phyloP scores from a whole-genome alignment of 306 rosid genomes.

The Malus domestica region ASM211411v1 NC_041799.1:40892501-40893000 shows the following conservation, averaged over 20 bases:
- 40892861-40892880: slow-evolving; percentile 72
- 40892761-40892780: slow-evolving; percentile 46
- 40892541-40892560: slow-evolving; percentile 33
- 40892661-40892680: slow-evolving; percentile 54
- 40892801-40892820: slow-evolving; percentile 66
- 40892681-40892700: slow-evolving; percentile 65
- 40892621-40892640: slow-evolving; percentile 54
- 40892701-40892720: slow-evolving; percentile 59
- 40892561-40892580: slow-evolving; percentile 60
- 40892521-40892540: slow-evolving; percentile 13
- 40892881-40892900: slow-evolving; percentile 80
- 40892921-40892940: slow-evolving; percentile 38
- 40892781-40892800: slow-evolving; percentile 39
- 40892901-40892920: slow-evolving; percentile 66
- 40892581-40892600: slow-evolving; percentile 47
- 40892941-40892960: not conserved
- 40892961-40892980: not conserved
- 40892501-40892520: slow-evolving; percentile 11
- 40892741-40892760: slow-evolving; percentile 53
- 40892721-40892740: slow-evolving; percentile 66
- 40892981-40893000: no score
- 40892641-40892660: slow-evolving; percentile 91
- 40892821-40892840: slow-evolving; percentile 76
- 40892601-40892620: slow-evolving; percentile 41
- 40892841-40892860: slow-evolving; percentile 60